Base-by-base conservation (phyloP, 805 yeast species). In the Candida piceae region DNA sequence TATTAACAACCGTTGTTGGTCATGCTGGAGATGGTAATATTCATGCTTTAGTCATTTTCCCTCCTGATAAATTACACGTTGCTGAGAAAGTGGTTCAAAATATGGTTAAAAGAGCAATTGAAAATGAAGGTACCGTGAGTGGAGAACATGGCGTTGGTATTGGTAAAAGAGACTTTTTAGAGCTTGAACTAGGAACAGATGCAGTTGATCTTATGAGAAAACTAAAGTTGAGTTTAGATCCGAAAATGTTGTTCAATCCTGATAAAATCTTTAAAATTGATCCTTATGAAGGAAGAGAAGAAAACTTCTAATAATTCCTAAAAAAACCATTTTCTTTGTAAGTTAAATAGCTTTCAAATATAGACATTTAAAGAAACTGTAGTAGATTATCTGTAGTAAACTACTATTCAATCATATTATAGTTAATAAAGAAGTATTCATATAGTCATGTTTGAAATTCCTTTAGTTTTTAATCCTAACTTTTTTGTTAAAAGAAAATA, bases 91-190 rank as follows among this genome's bases (percentile, higher is more conserved):
- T 81, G n/a, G 81, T 80, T 4, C 65, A 68, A 15, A 62, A 72
- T 35, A 77, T 84, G 80, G 83, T 78, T 35, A 55, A 68, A 35
- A 58, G 80, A 16, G 93, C 89, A 0, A 62, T 84, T 16, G 70
- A 58, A 1, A 72, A 78, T 34, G 90, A 84, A 41, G 94, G 94
- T 1, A 84, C 94, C 2, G 79, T 85, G 48, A 80, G 86, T 10
- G 94, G 94, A 20, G 94, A 84, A 51, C 94, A 84, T 53, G 94
- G 94, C 12, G 73, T 84, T 22, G 94, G 94, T 8, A 72, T 79
- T 34, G 90, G 89, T n/a, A 84, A 84, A 53, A 59, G 87, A 41
- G 70, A 69, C 15, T 80, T 67, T 44, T 57, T 84, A 23, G 60
- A 68, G 20, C 58, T 65, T 41, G 94, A 84, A 55, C 60, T 84